These are phyloP conservation scores for Botrytis sinoallii DNA, from an alignment of 2,329 filamentous ascomycete species.

Conservation along the genomic window DNA sequence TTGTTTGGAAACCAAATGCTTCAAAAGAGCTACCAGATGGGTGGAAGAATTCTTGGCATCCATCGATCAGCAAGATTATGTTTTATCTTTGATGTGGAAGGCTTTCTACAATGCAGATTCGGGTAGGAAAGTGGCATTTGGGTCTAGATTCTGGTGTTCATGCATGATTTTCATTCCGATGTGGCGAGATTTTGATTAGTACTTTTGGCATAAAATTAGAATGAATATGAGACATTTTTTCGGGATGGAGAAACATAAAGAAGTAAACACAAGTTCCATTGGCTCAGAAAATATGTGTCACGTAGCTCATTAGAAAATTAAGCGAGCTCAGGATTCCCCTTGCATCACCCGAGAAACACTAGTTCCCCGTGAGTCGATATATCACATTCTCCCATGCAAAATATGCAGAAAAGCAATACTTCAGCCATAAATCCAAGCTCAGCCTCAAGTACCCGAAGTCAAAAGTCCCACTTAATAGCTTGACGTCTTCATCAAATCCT, in stretches of 20 bases:
- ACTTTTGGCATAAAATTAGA: not conserved
- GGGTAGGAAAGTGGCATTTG: not conserved
- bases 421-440: not conserved
- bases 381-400: not conserved
- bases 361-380: not conserved
- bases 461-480: not conserved
- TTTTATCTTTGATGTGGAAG: not conserved
- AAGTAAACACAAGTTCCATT: not conserved
- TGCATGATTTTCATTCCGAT: too few species aligned
- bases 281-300: not conserved
- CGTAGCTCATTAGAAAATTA: not conserved
- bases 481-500: not conserved
- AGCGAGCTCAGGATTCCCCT: not conserved
- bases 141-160: not conserved
- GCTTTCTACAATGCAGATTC: not conserved
- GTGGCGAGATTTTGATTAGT: not conserved
- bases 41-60: not conserved
- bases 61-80: not conserved
- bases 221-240: not conserved
- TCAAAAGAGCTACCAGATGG: not conserved
- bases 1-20: not conserved
- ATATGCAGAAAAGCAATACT: not conserved
- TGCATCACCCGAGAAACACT: not conserved
- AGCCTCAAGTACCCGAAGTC: not conserved
- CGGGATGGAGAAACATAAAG: not conserved